These are phyloP conservation scores for Arthroderma sp. DNA, from an alignment of 2,329 filamentous ascomycete species.

Conservation along the genomic window DNA sequence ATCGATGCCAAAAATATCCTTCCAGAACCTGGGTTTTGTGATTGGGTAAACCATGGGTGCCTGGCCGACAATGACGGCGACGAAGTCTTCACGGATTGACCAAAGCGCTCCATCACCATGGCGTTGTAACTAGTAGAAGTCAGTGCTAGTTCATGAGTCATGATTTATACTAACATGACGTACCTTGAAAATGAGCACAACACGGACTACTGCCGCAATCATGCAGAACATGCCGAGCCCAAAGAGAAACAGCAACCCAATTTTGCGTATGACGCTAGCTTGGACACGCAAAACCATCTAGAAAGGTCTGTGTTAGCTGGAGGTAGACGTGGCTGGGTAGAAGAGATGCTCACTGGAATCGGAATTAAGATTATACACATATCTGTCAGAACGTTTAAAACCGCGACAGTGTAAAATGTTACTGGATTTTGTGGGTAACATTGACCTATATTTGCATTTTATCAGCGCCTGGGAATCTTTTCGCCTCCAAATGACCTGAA, in stretches of 20 bases:
- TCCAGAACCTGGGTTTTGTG: background rate
- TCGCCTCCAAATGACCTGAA: background rate
- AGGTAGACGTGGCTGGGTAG: too few relatives aligned
- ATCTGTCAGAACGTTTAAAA: slow-evolving; percentile 27
- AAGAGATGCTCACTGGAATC: slow-evolving; percentile 19
- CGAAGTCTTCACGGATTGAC: slow-evolving; percentile 31
- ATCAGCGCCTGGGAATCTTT: background rate
- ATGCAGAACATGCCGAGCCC: slow-evolving; percentile 26
- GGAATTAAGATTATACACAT: slow-evolving; percentile 28
- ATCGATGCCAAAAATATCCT: background rate
- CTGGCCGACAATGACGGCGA: slow-evolving; percentile 29
- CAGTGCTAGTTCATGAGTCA: background rate
- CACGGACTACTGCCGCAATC: slow-evolving; percentile 20
- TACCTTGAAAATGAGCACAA: slow-evolving; percentile 23
- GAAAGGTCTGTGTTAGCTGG: background rate
- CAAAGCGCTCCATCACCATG: slow-evolving; percentile 23
- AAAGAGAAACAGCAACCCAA: slow-evolving; percentile 25
- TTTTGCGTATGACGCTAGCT: slow-evolving; percentile 21
- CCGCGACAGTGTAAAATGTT: slow-evolving; percentile 25
- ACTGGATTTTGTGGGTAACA: slow-evolving; percentile 26
- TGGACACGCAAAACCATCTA: slow-evolving; percentile 22
- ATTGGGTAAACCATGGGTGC: slow-evolving; percentile 26
- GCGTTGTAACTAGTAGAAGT: slow-evolving; percentile 3
- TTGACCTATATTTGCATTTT: slow-evolving; percentile 9
- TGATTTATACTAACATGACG: slow-evolving; percentile 6